Evolutionary conservation across 1,284 basidiomycete species (phyloP).

Genomic region (Paramarasmius palmivorus): DNA sequence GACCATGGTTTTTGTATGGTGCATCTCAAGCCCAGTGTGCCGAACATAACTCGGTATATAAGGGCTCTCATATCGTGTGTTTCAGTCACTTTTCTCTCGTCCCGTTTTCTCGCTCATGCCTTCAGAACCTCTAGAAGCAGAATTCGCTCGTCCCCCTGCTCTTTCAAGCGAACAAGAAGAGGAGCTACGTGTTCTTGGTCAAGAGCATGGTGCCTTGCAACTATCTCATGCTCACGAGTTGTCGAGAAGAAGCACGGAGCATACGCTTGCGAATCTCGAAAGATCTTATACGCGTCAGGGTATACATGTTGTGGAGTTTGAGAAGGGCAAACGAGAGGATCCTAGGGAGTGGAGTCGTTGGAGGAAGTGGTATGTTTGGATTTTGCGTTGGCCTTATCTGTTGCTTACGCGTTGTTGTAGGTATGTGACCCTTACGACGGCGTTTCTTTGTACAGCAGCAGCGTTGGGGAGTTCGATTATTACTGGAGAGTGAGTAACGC

Average conservation of each 20-base stretch:
- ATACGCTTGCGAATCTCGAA: conserved; percentile 15
- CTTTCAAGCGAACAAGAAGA: conserved; percentile 31
- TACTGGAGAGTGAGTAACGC: conserved; percentile 34
- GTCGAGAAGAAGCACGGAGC: not conserved
- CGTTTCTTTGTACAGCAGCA: conserved; percentile 35
- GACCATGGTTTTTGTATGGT: no score
- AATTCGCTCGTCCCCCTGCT: conserved; percentile 28
- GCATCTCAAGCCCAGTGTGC: no score
- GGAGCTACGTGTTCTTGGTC: conserved; percentile 28
- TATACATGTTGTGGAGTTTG: conserved; percentile 32
- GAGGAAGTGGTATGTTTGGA: conserved; percentile 30
- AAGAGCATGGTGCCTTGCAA: conserved; percentile 18
- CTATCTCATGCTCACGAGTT: no score
- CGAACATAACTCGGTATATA: no score
- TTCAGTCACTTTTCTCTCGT: not conserved
- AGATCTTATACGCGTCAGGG: conserved; percentile 24
- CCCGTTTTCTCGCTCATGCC: conserved; percentile 24
- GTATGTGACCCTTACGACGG: conserved; percentile 34
- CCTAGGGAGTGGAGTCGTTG: conserved; percentile 33
- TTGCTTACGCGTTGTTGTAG: conserved; percentile 17
- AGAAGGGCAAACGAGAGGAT: conserved; percentile 34
- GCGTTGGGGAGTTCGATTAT: conserved; percentile 39
- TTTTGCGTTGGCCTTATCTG: not conserved
- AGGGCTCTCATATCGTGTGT: no score
- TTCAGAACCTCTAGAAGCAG: conserved; percentile 37